phyloP scores from a whole-genome alignment of 2,329 filamentous ascomycete species.

The Neopestalotiopsis sp. region DNA sequence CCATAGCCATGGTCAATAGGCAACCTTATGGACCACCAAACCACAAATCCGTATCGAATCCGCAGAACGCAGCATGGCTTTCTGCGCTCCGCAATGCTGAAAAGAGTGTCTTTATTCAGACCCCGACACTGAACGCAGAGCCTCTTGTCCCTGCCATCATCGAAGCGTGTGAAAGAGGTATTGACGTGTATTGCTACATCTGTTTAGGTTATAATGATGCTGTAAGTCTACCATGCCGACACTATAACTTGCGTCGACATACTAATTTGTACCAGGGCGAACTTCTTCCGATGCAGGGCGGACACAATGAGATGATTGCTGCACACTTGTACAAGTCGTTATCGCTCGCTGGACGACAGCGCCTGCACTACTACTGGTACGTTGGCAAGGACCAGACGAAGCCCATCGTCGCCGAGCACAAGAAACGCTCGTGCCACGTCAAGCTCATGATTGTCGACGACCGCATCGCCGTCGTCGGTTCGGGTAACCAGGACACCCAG shows the following conservation, averaged over 20 bases:
- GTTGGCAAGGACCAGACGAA: constrained; percentile 73
- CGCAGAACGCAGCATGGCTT: constrained; percentile 78
- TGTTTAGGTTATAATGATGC: constrained; percentile 82
- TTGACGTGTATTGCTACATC: constrained; percentile 72
- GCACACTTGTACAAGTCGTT: constrained; percentile 62
- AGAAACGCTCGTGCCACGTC: constrained; percentile 73
- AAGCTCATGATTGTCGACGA: constrained; percentile 79
- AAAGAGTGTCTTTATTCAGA: constrained; percentile 75
- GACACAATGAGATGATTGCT: constrained; percentile 75
- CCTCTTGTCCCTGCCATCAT: constrained; percentile 68
- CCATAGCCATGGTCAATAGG: constrained; percentile 75
- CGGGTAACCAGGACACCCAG: constrained; percentile 82
- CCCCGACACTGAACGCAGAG: constrained; percentile 76
- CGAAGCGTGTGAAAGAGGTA: constrained; percentile 68
- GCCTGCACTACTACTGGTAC: constrained; percentile 71
- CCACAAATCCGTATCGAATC: constrained; percentile 64
- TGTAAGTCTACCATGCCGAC: constrained; percentile 36
- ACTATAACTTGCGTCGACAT: neutral
- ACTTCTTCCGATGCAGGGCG: constrained; percentile 75
- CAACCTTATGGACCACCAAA: constrained; percentile 69
- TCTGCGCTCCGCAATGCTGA: constrained; percentile 70
- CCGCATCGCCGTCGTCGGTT: constrained; percentile 72
- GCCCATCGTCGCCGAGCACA: constrained; percentile 70
- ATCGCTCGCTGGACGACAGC: constrained; percentile 48
- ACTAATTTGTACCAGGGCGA: constrained; percentile 57